Percentiles rank a stretch among this genome's conserved stretches.
Conservation (phyloP, 768 basidiomycete species). For the Scleroderma bovista region DNA sequence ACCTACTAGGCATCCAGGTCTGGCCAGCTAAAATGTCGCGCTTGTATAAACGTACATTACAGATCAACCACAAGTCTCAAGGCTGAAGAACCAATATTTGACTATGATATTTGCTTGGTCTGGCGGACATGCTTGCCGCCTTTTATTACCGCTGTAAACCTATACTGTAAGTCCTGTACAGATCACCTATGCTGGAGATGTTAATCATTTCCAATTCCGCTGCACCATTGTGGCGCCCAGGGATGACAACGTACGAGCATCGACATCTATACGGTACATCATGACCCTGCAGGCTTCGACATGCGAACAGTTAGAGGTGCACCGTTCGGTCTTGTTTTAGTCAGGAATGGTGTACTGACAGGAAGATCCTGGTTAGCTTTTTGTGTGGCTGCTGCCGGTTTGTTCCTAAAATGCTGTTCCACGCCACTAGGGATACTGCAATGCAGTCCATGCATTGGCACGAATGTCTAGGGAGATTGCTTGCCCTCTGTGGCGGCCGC, state of each 20-base stretch:
- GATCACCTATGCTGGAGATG: conserved; percentile 8
- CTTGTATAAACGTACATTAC: conserved; percentile 2
- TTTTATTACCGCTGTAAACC: conserved; percentile 85
- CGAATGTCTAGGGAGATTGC: conserved; percentile 82
- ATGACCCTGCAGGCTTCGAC: no score
- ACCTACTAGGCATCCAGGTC: conserved; percentile 73
- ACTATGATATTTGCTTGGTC: conserved; percentile 87
- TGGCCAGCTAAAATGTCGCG: neutral
- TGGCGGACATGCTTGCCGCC: conserved; percentile 77
- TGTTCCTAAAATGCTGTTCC: neutral
- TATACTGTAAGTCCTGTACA: conserved; percentile 43
- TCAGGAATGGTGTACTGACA: conserved; percentile 5
- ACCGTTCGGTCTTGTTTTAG: no score
- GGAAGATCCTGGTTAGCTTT: conserved; percentile 61
- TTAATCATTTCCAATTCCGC: conserved; percentile 14
- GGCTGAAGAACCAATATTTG: conserved; percentile 68
- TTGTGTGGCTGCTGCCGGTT: neutral
- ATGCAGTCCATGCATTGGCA: conserved; percentile 78
- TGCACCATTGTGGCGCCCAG: conserved; percentile 20
- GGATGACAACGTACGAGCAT: conserved; percentile 88
- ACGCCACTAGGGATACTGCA: conserved; percentile 71
- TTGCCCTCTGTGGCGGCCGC: no score
- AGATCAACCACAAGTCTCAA: conserved; percentile 87
- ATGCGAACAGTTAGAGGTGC: no score
- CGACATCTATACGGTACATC: no score